Conservation (phyloP, 106 monocot species). For the Platanthera guangdongensis region DNA sequence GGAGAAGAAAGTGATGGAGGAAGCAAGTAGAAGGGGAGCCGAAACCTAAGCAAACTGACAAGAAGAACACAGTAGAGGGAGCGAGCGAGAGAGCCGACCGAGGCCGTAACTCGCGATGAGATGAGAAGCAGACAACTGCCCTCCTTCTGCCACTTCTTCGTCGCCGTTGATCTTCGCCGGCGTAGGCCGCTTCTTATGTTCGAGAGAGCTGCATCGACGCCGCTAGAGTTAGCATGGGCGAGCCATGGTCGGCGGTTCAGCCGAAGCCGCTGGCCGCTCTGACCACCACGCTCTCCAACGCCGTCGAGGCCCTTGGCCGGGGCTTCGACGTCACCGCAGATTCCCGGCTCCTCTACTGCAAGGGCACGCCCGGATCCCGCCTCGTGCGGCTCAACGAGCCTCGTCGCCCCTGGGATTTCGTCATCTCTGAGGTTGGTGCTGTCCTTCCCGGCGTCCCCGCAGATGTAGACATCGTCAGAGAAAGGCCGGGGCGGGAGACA, state of each 20-base stretch:
- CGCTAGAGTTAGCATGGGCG: constrained; percentile 6
- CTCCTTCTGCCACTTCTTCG: background rate
- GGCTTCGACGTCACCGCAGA: constrained; percentile 88
- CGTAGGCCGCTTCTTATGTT: background rate
- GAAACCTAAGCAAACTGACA: constrained; percentile 1
- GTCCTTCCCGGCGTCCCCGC: constrained; percentile 29
- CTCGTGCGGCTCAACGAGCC: constrained; percentile 33
- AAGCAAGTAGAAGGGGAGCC: background rate
- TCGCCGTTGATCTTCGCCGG: background rate
- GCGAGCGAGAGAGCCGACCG: background rate
- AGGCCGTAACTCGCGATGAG: background rate
- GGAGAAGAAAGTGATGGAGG: background rate
- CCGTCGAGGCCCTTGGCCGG: constrained; percentile 67
- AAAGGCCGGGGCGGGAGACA: constrained; percentile 25
- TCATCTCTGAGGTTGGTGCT: constrained; percentile 7
- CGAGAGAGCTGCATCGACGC: background rate
- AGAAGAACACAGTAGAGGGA: background rate
- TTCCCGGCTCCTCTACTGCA: constrained; percentile 84
- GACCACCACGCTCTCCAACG: constrained; percentile 35
- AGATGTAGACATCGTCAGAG: constrained; percentile 31
- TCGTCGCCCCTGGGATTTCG: constrained; percentile 16
- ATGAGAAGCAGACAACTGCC: background rate
- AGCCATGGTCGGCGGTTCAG: constrained; percentile 2
- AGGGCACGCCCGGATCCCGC: constrained; percentile 51
- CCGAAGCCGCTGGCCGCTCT: constrained; percentile 19